Evolutionary conservation across 2,329 filamentous ascomycete genomes (phyloP), one percentile per base, ranked within the genome.

Genomic region (Conoideocrella luteorostrata): DNA sequence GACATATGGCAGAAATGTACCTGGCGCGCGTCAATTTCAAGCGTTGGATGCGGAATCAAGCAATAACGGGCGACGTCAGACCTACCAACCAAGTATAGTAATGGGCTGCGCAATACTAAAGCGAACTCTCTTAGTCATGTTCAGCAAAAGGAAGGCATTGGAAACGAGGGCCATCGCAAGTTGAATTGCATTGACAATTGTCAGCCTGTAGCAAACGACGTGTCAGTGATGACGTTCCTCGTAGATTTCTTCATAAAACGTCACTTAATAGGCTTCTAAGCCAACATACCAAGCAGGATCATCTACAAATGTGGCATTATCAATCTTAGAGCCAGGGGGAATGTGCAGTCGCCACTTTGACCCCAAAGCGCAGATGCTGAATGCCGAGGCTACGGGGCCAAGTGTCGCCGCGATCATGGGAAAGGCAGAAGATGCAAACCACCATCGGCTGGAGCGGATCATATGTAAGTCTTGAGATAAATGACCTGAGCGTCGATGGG

Each of bases 341-440:
- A 77, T 64, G 39, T 70, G 69, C 58, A 83, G 77, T 47, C 86
- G 74, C 90, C 89, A 95, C 18, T 79, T 79, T 22, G 80, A 82
- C 1, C 88, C 86, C n/a, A 95, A 72, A 7, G 89, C 87, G 48
- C 86, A 88, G 46, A 95, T 88, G 45, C 85, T 91, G 64, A 93
- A 85, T 23, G 93, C 82, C 46, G 90, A 95, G 3, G 90, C 90
- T 9, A 95, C 77, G 0, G 90, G 90, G 1, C 88, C 88, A 3
- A 93, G 75, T 0, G 89, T 88, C 26, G 88, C 89, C 2, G 89
- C 88, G 10, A 93, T 75, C 58, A 96, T 79, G 24, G 86, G 86
- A 50, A 90, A 82, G 9, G 75, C 78, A 1, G 78, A 77, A 3
- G 77, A 78, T 21, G 77, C 72, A 54, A 82, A 74, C 78, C 78